Base-by-base conservation (phyloP, 805 yeast species). In the Sugiyamaella americana region DNA sequence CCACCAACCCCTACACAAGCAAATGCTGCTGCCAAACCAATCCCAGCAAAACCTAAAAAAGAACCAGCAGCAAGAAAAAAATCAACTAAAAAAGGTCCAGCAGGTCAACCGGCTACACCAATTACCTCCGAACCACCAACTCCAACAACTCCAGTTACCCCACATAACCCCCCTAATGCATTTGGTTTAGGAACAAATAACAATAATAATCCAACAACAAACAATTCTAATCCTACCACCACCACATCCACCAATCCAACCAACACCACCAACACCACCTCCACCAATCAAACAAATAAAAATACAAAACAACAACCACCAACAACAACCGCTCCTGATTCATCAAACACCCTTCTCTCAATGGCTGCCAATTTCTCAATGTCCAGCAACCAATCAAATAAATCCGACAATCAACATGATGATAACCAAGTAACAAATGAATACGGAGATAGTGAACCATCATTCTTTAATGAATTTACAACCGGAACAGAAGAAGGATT, bases 71-170 rank as follows among this genome's bases (percentile, higher is more conserved):
- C n/a, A 8, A 18, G 37, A 16, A 17, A 17, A 6, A 13, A 10
- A 6, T 6, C 11, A 18, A 26, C 46, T 36, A 44, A 41, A 34
- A 58, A 54, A 43, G 47, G 42, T 10, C 52, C 46, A 16, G 48
- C 48, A 23, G 51, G 41, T 11, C 52, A 51, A 18, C 57, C 58
- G 8, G 57, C 58, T 18, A 55, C 58, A 6, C 54, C 59, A 20
- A 59, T 51, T 30, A 57, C 61, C 22, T 63, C 69, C 10, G 72
- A 68, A 38, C 71, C 72, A 5, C 71, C 69, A 24, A 68, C 72
- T 4, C 72, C 72, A 46, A 67, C 71, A 1, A 68, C 72, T 1
- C 73, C 73, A 23, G 48, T 63, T 19, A 67, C 71, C 0, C 71
- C 69, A 50, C 69, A 39, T 61, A 62, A 51, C 55, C 36, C 32